A percentile compares a stretch with the other conserved stretches of the same genome.
Evolutionary conservation across 1,139 yeast species (phyloP).

Genomic region (Insectozyma bohioensis): DNA sequence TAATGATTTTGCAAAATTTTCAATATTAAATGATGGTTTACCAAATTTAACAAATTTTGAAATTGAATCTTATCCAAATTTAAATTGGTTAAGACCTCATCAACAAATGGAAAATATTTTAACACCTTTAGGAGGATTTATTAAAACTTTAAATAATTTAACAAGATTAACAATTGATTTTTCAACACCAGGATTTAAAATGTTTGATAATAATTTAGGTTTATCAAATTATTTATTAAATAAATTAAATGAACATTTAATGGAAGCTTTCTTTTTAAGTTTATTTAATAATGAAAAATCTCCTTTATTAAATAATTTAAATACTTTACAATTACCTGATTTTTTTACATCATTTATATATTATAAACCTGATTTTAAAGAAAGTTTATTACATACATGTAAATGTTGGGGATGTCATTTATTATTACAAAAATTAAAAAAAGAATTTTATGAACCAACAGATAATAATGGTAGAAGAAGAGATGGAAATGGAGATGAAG

Average conservation of each 20-base stretch:
- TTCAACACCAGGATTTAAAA: slow-evolving; percentile 40
- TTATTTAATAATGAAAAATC: slow-evolving; percentile 19
- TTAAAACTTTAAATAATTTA: slow-evolving; percentile 25
- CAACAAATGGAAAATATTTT: slow-evolving; percentile 33
- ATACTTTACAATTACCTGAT: slow-evolving; percentile 35
- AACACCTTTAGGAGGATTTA: slow-evolving; percentile 33
- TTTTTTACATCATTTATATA: slow-evolving; percentile 40
- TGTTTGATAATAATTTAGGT: slow-evolving; percentile 35
- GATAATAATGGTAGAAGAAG: too few relatives aligned
- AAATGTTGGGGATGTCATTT: slow-evolving; percentile 37
- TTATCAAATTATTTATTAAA: slow-evolving; percentile 32
- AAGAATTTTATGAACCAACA: slow-evolving; percentile 21
- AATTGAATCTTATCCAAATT: slow-evolving; percentile 34
- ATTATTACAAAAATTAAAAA: slow-evolving; percentile 25
- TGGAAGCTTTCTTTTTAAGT: slow-evolving; percentile 37
- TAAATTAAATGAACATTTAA: slow-evolving; percentile 33
- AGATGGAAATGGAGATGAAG: too few relatives aligned
- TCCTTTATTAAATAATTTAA: slow-evolving; percentile 20
- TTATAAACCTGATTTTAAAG: slow-evolving; percentile 39
- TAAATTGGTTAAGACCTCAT: slow-evolving; percentile 42
- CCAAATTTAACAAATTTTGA: slow-evolving; percentile 33
- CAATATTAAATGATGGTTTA: slow-evolving; percentile 25
- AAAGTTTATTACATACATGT: slow-evolving; percentile 38
- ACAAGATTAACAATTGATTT: slow-evolving; percentile 32
- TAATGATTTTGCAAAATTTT: slow-evolving; percentile 24